These are phyloP conservation scores for Proliferodiscus dingleyae DNA, from an alignment of 2,329 filamentous ascomycete genomes.

Conservation along the genomic window DNA sequence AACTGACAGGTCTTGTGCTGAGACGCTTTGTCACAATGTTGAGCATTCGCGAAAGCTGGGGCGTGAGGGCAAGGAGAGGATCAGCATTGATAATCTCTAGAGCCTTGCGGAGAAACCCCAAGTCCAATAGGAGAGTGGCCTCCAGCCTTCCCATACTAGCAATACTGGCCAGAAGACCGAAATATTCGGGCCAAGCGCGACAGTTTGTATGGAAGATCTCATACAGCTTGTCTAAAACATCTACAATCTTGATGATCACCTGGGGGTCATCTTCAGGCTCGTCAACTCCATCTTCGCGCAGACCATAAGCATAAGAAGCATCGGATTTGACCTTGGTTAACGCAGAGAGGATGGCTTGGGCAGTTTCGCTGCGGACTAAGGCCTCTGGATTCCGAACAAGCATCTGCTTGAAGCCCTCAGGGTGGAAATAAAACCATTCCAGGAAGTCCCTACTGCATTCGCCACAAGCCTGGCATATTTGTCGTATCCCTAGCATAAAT, in stretches of 20 bases:
- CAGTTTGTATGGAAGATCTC: conserved; percentile 55
- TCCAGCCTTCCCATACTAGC: conserved; percentile 57
- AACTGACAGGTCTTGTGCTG: conserved; percentile 48
- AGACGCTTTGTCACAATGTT: conserved; percentile 46
- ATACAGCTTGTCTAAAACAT: conserved; percentile 54
- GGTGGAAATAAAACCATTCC: conserved; percentile 53
- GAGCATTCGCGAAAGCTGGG: conserved; percentile 53
- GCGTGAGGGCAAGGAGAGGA: conserved; percentile 18
- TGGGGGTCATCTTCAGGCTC: conserved; percentile 31
- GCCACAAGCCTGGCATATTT: conserved; percentile 45
- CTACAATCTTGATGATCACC: conserved; percentile 30
- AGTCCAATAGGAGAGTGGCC: conserved; percentile 52
- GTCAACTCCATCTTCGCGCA: conserved; percentile 25
- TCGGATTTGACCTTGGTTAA: conserved; percentile 47
- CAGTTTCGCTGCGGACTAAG: conserved; percentile 48
- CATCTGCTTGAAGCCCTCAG: conserved; percentile 57
- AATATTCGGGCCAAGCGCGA: conserved; percentile 73
- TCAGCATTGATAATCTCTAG: conserved; percentile 32
- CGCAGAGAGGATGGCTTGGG: conserved; percentile 47
- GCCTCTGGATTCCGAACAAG: conserved; percentile 56
- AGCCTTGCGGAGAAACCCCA: conserved; percentile 51
- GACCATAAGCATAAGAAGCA: conserved; percentile 44
- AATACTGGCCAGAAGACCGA: conserved; percentile 64
- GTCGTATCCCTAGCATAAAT: conserved; percentile 48
- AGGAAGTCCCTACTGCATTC: conserved; percentile 56